Evolutionary conservation across 139 green algal genomes (phyloP), one percentile per base, ranked within the genome.

Genomic region (Picochlorum sp.): DNA sequence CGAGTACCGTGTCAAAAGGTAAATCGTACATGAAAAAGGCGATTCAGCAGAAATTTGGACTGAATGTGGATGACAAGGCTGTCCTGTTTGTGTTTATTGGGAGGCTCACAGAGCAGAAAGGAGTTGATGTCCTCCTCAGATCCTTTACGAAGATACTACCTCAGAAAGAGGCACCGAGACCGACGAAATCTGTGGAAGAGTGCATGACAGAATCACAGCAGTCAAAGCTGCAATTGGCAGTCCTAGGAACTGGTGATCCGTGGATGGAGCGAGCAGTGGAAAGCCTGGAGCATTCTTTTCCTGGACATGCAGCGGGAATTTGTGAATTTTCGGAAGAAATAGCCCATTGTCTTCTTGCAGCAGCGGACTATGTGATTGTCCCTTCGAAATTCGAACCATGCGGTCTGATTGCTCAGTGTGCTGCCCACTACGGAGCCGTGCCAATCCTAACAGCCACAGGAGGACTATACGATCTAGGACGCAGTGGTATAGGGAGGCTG

Each of bases 351-450:
- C 66, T 95, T 3, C 63, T 91, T 62, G 89, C 87, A 4, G 89
- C 58, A 6, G 66, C 69, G 0, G 88, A 94, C 76, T 88, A 82
- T 58, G 51, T 94, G 28, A n/a, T 92, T 20, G 66, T 95, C 14
- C 89, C 89, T 1, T 90, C 81, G 8, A 71, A 83, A 13, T 94
- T 84, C 41, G 88, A 96, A 73, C 88, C 89, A 2, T 94, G 85
- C 58, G 89, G 88, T 14, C 80, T 96, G 57, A 82, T 94, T n/a
- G 82, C 84, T 0, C 73, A 91, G 56, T 78, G 62, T 24, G 87
- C 64, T 4, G 54, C 85, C 54, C 76, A 78, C 13, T 96, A 95
- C 68, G 88, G 87, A 28, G 69, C 84, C 1, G 56, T 93, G 13
- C 88, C 89, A 7, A 66, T 96, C 3, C 84, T 85, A 3, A 63